phyloP scores from a whole-genome alignment of 495 filamentous ascomycete genomes.

The Margaritispora aquatica region DNA sequence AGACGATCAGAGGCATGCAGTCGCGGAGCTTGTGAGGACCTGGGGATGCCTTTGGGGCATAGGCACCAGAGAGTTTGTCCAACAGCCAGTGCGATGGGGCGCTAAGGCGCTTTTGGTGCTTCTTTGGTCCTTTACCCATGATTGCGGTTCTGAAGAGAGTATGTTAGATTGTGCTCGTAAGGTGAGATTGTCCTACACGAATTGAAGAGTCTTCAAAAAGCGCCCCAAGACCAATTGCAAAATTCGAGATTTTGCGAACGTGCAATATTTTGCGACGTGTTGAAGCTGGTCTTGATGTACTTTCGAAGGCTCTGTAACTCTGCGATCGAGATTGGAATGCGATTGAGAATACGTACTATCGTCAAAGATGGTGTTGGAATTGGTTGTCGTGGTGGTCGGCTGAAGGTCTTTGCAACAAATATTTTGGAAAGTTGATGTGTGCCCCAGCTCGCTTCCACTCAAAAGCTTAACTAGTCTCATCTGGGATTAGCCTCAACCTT shows the following conservation, averaged over 20 bases:
- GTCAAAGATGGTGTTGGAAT: not conserved
- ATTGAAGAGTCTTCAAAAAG: not conserved
- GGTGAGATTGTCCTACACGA: not conserved
- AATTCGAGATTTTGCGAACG: not conserved
- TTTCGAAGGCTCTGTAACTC: not conserved
- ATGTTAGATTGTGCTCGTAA: not conserved
- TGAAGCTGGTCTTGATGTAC: not conserved
- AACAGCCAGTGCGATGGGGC: constrained; percentile 99
- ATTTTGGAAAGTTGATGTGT: not conserved
- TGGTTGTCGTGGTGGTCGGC: not conserved
- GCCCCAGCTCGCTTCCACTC: not conserved
- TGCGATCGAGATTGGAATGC: not conserved
- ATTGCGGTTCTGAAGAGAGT: not conserved
- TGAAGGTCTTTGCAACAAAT: not conserved
- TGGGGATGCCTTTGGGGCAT: constrained; percentile 90
- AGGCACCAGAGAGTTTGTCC: constrained; percentile 97
- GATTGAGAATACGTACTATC: not conserved
- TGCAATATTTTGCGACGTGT: not conserved
- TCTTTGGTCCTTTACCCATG: constrained; percentile 58
- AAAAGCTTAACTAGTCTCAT: not conserved
- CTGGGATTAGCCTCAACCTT: not conserved
- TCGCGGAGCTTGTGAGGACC: constrained; percentile 99
- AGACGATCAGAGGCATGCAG: constrained; percentile 98
- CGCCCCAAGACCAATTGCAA: not conserved
- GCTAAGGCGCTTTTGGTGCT: constrained; percentile 99